phyloP scores from a whole-genome alignment of 2,329 filamentous ascomycete species.

The Aureobasidium sp. region DNA sequence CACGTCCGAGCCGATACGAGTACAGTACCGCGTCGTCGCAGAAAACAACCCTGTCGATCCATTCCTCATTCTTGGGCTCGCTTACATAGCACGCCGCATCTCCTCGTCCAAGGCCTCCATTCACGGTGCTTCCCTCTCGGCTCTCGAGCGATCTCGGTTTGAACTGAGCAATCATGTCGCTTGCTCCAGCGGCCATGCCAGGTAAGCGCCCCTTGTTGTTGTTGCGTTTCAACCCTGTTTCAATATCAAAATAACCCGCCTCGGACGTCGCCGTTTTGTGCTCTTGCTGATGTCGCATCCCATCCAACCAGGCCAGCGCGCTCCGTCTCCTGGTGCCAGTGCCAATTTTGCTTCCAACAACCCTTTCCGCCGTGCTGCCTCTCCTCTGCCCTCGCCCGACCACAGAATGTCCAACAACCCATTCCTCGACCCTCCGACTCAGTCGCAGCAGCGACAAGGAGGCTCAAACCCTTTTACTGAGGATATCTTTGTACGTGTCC shows the following conservation, averaged over 20 bases:
- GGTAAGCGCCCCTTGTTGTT: slow-evolving; percentile 23
- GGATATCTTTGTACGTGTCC: slow-evolving; percentile 66
- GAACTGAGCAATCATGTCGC: slow-evolving; percentile 30
- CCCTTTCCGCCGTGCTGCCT: slow-evolving; percentile 64
- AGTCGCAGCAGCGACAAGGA: slow-evolving; percentile 4
- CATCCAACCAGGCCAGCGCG: slow-evolving; percentile 22
- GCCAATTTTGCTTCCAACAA: slow-evolving; percentile 69
- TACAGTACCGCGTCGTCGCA: not conserved
- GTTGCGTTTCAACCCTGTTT: slow-evolving; percentile 15
- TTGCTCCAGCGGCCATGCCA: slow-evolving; percentile 37
- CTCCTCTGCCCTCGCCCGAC: slow-evolving; percentile 41
- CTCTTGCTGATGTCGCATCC: slow-evolving; percentile 12
- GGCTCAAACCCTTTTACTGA: slow-evolving; percentile 45
- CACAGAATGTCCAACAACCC: slow-evolving; percentile 61
- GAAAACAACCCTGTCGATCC: slow-evolving; percentile 9
- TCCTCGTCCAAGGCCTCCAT: not conserved
- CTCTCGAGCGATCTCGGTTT: not conserved
- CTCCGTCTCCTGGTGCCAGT: slow-evolving; percentile 48
- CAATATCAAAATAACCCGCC: slow-evolving; percentile 7
- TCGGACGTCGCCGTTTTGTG: not conserved
- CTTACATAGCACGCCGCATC: slow-evolving; percentile 14
- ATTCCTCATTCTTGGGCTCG: slow-evolving; percentile 13
- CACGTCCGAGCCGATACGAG: not conserved
- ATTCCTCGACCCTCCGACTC: slow-evolving; percentile 50
- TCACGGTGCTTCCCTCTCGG: slow-evolving; percentile 2